phyloP scores from a whole-genome alignment of 2,329 filamentous ascomycete genomes.

The Lasiodiplodia gonubiensis region DNA sequence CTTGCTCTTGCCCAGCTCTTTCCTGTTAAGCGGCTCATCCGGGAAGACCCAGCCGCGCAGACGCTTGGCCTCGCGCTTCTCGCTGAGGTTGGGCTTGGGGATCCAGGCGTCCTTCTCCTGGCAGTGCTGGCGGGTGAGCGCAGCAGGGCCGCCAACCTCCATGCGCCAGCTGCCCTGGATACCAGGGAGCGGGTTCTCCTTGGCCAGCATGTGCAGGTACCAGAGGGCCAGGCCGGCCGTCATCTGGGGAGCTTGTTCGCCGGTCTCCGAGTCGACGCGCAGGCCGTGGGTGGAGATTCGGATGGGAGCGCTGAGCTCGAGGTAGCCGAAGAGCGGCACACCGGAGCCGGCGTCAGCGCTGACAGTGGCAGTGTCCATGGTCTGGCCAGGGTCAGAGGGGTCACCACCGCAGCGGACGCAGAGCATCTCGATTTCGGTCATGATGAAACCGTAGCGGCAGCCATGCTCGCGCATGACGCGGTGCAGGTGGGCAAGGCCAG shows the following conservation, averaged over 20 bases:
- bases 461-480: constrained; percentile 91
- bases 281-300: constrained; percentile 53
- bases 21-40: constrained; percentile 72
- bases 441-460: constrained; percentile 93
- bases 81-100: constrained; percentile 71
- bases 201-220: constrained; percentile 76
- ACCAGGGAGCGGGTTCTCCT: constrained; percentile 63
- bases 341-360: constrained; percentile 52
- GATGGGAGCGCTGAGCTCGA: constrained; percentile 72
- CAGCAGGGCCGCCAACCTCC: constrained; percentile 76
- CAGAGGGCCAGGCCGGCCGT: constrained; percentile 77
- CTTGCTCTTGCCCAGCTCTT: constrained; percentile 69
- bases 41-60: constrained; percentile 76
- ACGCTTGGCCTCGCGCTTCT: constrained; percentile 78
- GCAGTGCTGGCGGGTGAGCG: constrained; percentile 73
- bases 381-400: constrained; percentile 14
- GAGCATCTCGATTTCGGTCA: constrained; percentile 94
- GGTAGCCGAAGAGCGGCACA: constrained; percentile 82
- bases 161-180: constrained; percentile 67
- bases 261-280: constrained; percentile 39
- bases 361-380: constrained; percentile 36
- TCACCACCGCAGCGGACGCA: constrained; percentile 77
- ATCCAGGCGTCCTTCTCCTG: constrained; percentile 76
- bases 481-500: constrained; percentile 84
- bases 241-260: constrained; percentile 54